Evolutionary conservation across 2,329 filamentous ascomycete species (phyloP), one percentile per base, ranked within the genome.

Genomic region (Trichophyton benhamiae): DNA sequence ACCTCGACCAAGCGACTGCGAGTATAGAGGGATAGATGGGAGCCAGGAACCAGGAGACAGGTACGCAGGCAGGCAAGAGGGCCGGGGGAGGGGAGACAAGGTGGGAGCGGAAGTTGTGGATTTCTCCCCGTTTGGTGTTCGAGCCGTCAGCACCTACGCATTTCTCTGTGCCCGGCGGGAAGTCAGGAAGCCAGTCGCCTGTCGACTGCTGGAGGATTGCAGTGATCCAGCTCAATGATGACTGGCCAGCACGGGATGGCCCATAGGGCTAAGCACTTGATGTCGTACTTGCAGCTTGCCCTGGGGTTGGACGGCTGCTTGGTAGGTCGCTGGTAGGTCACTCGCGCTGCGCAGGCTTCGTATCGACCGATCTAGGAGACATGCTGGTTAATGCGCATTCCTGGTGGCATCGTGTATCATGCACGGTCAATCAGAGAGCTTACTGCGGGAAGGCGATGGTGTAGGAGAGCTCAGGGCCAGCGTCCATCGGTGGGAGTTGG

Each of bases 251-350:
- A 36, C 52, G n/a, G 52, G 52, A 9, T 13, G 52, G 52, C 52
- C 52, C 52, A 55, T 55, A 55, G 27, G 52, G 52, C 52, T 55
- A 33, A 38, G 52, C n/a, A 33, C 52, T 55, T 27, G 52, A 55
- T 55, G 52, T 55, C 52, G 52, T 55, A 55, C 52, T 55, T 55
- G 52, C 11, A 33, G 52, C 52, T 55, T 38, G 33, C 33, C 41
- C 5, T 44, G 52, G 27, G 15, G 52, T 55, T 17, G 52, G 52
- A 55, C 15, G 52, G 52, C 6, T 36, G 33, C 52, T 36, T 36
- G 52, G 52, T 55, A 20, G 20, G 15, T 20, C 48, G 7, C 22
- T n/a, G 13, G 27, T 6, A 13, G 27, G 6, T 55, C 41, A 17
- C 41, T 44, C 11, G 33, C 9, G 52, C 52, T 11, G 6, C 5